A percentile compares a stretch with the other conserved stretches of the same genome.
These are phyloP conservation scores for Mucor circinelloides DNA, from an alignment of 371 early-diverging fungal genomes.

Conservation along the genomic window DNA sequence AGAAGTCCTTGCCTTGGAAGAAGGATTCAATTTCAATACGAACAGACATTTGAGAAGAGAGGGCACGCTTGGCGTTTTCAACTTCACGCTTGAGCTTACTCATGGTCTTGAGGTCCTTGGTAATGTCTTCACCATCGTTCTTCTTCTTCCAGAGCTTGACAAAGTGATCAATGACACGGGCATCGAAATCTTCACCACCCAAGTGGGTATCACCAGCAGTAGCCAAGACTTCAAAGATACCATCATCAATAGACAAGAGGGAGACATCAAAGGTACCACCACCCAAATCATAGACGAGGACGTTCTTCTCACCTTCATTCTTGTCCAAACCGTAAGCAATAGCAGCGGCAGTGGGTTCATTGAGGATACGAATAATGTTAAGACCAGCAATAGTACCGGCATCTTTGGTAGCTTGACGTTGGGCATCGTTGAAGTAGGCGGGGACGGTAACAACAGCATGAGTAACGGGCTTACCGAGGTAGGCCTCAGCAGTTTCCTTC, in stretches of 20 bases:
- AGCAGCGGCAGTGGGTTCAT: constrained; percentile 99
- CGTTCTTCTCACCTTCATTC: constrained; percentile 71
- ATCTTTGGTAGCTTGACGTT: constrained; percentile 98
- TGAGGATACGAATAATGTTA: constrained; percentile 94
- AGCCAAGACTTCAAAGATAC: constrained; percentile 85
- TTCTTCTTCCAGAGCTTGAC: constrained; percentile 76
- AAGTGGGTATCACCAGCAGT: constrained; percentile 93
- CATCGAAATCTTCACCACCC: constrained; percentile 97
- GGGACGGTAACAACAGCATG: constrained; percentile 87
- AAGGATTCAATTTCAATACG: constrained; percentile 83
- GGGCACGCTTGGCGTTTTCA: constrained; percentile 90
- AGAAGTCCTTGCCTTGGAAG: constrained; percentile 98
- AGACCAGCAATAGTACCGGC: constrained; percentile 96
- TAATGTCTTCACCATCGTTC: constrained; percentile 69
- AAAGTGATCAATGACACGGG: constrained; percentile 83
- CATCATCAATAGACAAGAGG: constrained; percentile 84
- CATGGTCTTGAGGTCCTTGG: constrained; percentile 77
- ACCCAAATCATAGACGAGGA: constrained; percentile 98
- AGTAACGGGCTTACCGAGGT: constrained; percentile 78
- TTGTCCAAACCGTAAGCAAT: constrained; percentile 95
- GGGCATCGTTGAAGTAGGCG: constrained; percentile 86
- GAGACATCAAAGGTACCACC: constrained; percentile 98
- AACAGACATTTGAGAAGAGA: constrained; percentile 85
- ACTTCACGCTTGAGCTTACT: constrained; percentile 87
- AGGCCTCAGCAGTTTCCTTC: constrained; percentile 85